Conservation (phyloP, 2,329 filamentous ascomycete species). For the Curvularia sp. region DNA sequence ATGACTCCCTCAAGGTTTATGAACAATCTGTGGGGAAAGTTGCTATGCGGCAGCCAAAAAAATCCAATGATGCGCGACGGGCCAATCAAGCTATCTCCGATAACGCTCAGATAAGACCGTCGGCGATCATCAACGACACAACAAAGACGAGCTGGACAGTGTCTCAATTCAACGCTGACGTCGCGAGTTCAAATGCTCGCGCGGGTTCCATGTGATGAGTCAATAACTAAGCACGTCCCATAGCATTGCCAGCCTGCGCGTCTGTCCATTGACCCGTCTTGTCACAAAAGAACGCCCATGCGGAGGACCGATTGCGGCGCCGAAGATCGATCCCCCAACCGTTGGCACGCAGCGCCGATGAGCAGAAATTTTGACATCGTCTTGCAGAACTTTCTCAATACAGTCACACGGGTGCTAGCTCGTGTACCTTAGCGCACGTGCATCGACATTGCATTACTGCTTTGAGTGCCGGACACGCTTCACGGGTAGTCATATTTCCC, state of each 20-base stretch:
- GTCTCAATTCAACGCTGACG: not conserved
- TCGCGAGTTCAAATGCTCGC: not conserved
- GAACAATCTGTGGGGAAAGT: conserved; percentile 43
- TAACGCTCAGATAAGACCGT: conserved; percentile 39
- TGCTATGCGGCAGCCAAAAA: conserved; percentile 42
- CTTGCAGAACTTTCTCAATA: conserved; percentile 17
- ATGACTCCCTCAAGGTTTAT: conserved; percentile 40
- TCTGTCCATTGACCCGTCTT: conserved; percentile 4
- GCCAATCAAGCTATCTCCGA: conserved; percentile 43
- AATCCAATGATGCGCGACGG: conserved; percentile 38
- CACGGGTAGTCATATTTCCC: conserved; percentile 6
- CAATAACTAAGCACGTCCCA: not conserved
- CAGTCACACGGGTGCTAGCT: conserved; percentile 13
- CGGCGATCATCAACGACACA: conserved; percentile 23
- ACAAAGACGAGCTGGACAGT: conserved; percentile 1
- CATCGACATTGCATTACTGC: conserved; percentile 11
- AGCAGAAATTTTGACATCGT: conserved; percentile 35
- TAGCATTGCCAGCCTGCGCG: not conserved
- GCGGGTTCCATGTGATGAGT: not conserved
- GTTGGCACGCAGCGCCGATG: conserved; percentile 24
- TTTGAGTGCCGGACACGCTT: conserved; percentile 5
- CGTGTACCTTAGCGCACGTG: conserved; percentile 5
- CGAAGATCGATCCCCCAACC: conserved; percentile 21
- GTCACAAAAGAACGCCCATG: conserved; percentile 8
- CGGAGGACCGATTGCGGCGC: conserved; percentile 33